A percentile compares a stretch with the other conserved stretches of the same genome.
phyloP scores from a whole-genome alignment of 192 early-diverging fungal species.

The Neocallimastix lanati region DNA sequence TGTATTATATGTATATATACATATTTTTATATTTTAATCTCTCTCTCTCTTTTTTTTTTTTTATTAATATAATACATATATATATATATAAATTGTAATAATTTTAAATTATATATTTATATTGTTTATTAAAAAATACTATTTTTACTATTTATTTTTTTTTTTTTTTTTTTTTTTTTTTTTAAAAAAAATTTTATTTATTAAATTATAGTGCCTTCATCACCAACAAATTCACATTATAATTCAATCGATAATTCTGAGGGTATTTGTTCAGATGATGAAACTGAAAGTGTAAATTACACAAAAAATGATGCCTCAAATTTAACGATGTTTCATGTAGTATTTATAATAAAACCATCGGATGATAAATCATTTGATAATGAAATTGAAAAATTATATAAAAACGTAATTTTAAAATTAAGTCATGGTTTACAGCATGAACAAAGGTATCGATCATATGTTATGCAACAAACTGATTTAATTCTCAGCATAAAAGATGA shows the following conservation, averaged over 20 bases:
- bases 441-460: conserved; percentile 53
- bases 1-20: too few species aligned
- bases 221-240: background rate
- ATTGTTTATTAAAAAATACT: too few species aligned
- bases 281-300: conserved; percentile 3
- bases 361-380: conserved; percentile 7
- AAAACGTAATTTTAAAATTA: conserved; percentile 45
- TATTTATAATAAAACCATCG: conserved; percentile 44
- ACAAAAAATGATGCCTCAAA: conserved; percentile 8
- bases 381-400: conserved; percentile 50
- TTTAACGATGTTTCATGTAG: conserved; percentile 63
- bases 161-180: too few species aligned
- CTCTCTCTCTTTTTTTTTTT: too few species aligned
- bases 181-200: too few species aligned
- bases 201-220: conserved; percentile 8
- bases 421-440: conserved; percentile 60
- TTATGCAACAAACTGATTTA: conserved; percentile 50
- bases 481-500: conserved; percentile 54
- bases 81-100: too few species aligned
- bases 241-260: conserved; percentile 3
- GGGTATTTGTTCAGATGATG: conserved; percentile 2
- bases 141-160: too few species aligned
- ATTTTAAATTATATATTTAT: too few species aligned
- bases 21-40: too few species aligned
- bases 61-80: too few species aligned